These are phyloP conservation scores for Ceratobasidium sp. DNA, from an alignment of 1,284 basidiomycete genomes.

Conservation along the genomic window DNA sequence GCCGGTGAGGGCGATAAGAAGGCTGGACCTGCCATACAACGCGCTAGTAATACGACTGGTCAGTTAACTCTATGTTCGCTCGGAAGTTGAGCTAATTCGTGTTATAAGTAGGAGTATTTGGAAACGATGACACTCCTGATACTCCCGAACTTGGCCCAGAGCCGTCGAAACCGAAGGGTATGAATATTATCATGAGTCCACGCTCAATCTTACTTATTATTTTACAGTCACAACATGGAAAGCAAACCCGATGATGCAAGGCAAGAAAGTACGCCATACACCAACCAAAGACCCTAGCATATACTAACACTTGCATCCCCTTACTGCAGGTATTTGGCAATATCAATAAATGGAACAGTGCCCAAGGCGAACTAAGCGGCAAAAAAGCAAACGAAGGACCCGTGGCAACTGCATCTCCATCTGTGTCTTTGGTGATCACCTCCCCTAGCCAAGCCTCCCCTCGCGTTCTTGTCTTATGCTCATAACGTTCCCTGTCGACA, in stretches of 20 bases:
- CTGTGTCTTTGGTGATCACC: conserved; percentile 56
- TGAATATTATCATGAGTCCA: background rate
- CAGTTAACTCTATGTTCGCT: conserved; percentile 46
- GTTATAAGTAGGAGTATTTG: conserved; percentile 12
- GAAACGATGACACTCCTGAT: conserved; percentile 21
- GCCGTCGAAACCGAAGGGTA: conserved; percentile 40
- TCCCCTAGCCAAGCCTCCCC: conserved; percentile 47
- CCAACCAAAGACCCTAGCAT: background rate
- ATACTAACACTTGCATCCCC: background rate
- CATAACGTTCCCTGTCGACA: conserved; percentile 22
- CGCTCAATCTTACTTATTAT: background rate
- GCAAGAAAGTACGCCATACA: conserved; percentile 77
- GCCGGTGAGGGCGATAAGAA: conserved; percentile 53
- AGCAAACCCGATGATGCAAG: conserved; percentile 83
- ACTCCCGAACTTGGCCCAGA: conserved; percentile 12
- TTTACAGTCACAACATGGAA: conserved; percentile 58
- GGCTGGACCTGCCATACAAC: background rate
- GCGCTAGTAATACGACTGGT: background rate
- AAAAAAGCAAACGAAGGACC: conserved; percentile 49
- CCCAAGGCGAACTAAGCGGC: conserved; percentile 81
- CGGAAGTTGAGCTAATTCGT: background rate
- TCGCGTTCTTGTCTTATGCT: conserved; percentile 28
- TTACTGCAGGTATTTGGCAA: conserved; percentile 77
- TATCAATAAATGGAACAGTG: conserved; percentile 95
- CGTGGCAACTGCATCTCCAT: conserved; percentile 49